Percentiles rank a stretch among this genome's conserved stretches.
phyloP scores from a whole-genome alignment of 2,329 filamentous ascomycete genomes.

The Polychaeton citri region DNA sequence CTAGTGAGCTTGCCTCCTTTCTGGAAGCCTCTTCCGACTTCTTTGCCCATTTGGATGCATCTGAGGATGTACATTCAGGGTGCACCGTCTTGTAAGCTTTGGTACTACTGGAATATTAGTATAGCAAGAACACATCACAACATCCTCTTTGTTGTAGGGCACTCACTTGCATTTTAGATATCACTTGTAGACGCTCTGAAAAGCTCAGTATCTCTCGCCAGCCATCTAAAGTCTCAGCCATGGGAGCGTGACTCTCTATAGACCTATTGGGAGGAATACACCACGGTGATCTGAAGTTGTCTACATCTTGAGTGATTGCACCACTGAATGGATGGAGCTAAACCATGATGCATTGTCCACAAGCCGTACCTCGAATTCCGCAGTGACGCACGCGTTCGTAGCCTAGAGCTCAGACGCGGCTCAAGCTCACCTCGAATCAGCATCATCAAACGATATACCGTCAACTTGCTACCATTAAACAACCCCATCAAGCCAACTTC shows the following conservation, averaged over 20 bases:
- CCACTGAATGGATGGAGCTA: no score
- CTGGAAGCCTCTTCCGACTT: constrained; percentile 53
- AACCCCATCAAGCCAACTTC: background rate
- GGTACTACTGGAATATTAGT: constrained; percentile 24
- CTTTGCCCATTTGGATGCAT: constrained; percentile 47
- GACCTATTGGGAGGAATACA: no score
- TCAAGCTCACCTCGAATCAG: background rate
- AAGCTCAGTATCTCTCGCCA: constrained; percentile 32
- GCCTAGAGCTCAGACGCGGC: background rate
- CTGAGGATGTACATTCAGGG: constrained; percentile 30
- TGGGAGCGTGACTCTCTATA: no score
- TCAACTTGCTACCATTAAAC: background rate
- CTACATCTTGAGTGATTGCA: no score
- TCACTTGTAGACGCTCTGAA: constrained; percentile 29
- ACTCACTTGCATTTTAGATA: constrained; percentile 36
- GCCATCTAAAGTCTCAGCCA: constrained; percentile 20
- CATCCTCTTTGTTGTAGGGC: background rate
- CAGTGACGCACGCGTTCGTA: background rate
- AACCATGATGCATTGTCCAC: no score
- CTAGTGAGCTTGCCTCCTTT: constrained; percentile 42
- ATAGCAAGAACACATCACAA: background rate
- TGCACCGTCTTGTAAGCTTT: constrained; percentile 34
- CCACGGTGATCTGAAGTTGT: no score
- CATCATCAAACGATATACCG: background rate
- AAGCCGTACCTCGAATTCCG: background rate